phyloP scores from a whole-genome alignment of 805 yeast species.

The Monosporozyma unispora region DNA sequence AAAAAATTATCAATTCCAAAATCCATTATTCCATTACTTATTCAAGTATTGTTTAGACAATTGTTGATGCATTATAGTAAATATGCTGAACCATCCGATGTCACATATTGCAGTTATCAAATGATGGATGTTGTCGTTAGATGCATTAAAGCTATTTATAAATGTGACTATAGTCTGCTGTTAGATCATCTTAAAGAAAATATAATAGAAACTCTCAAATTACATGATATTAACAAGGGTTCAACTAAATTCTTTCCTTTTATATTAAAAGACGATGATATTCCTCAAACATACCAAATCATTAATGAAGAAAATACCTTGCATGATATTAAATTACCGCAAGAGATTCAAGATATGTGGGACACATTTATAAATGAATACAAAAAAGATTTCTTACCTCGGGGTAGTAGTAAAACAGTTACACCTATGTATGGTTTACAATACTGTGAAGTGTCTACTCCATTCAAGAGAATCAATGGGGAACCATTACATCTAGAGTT shows the following conservation, averaged over 20 bases:
- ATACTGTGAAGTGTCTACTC: conserved; percentile 23
- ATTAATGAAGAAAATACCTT: background rate
- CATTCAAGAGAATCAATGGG: conserved; percentile 10
- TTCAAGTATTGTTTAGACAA: background rate
- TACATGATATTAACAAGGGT: background rate
- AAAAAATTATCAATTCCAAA: background rate
- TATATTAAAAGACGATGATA: conserved; percentile 16
- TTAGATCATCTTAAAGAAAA: background rate
- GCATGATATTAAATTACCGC: conserved; percentile 12
- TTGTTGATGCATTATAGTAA: background rate
- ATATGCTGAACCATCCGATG: background rate
- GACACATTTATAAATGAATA: conserved; percentile 8
- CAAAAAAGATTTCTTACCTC: conserved; percentile 5
- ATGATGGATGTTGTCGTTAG: background rate
- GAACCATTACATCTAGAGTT: conserved; percentile 15
- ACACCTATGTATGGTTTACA: conserved; percentile 20
- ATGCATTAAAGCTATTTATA: background rate
- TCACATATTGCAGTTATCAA: background rate
- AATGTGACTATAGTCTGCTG: background rate
- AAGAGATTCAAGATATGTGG: conserved; percentile 15
- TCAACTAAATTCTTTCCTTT: conserved; percentile 8
- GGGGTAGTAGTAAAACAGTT: conserved; percentile 11
- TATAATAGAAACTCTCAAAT: background rate
- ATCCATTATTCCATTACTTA: background rate
- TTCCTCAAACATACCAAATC: conserved; percentile 14